phyloP scores from a whole-genome alignment of 1,139 yeast species.

The Suhomyces coccinellae region DNA sequence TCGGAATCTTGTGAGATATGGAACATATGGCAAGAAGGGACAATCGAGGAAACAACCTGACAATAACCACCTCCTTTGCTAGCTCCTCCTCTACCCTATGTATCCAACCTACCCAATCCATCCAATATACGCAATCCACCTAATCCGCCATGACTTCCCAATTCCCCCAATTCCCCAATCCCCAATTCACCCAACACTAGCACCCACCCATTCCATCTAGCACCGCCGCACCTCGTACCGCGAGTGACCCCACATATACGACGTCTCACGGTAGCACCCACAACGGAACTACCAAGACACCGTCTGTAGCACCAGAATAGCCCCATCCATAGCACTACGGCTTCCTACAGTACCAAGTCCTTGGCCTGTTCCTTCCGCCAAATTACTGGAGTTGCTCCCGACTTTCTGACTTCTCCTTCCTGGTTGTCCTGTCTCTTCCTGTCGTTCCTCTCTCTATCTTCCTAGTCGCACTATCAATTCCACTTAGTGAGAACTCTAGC shows the following conservation, averaged over 20 bases:
- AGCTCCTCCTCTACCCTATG: too few relatives aligned
- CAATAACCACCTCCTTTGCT: too few relatives aligned
- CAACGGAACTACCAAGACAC: neutral
- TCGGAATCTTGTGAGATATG: too few relatives aligned
- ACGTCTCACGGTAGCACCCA: neutral
- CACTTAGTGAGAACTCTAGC: neutral
- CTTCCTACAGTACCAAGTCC: too few relatives aligned
- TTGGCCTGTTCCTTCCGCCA: neutral
- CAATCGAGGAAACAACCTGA: too few relatives aligned
- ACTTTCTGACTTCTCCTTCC: neutral
- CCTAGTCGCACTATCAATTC: neutral
- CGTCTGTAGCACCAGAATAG: too few relatives aligned
- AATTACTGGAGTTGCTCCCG: neutral
- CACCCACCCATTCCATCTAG: neutral
- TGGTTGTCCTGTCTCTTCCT: neutral
- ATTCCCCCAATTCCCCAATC: too few relatives aligned
- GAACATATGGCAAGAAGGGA: too few relatives aligned
- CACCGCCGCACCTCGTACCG: neutral
- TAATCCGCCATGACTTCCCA: too few relatives aligned
- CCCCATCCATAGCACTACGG: neutral
- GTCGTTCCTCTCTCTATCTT: neutral
- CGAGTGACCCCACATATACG: conserved; percentile 3
- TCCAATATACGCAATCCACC: too few relatives aligned
- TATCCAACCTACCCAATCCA: too few relatives aligned
- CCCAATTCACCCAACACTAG: too few relatives aligned